Evolutionary conservation across 2,329 filamentous ascomycete species (phyloP), one percentile per base, ranked within the genome.

Genomic region (Exophiala dermatitidis): DNA sequence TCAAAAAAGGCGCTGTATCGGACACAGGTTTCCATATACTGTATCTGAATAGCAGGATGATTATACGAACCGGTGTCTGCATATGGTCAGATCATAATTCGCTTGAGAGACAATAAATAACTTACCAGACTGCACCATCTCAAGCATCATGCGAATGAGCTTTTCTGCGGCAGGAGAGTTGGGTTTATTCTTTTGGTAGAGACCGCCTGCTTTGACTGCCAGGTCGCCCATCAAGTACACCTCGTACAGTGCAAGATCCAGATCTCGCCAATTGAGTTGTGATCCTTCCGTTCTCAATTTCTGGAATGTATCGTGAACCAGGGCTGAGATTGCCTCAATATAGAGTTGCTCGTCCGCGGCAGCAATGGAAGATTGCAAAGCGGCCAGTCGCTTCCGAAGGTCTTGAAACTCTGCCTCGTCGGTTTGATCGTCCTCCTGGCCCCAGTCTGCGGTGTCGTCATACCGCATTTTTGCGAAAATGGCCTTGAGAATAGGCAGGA

Each of bases 11-110:
- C 81, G 67, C 85, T 88, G 71, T 98, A 98, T 47, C 93, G 85
- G 51, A 95, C 90, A 68, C 90, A 95, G 34, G 95, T 95, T 69
- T 98, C 93, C 90, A 98, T 96, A 67, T 95, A 98, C 71, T 96
- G 90, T 26, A 98, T 77, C 59, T 96, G 82, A 48, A 96, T 90
- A 10, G 90, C 89, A 1, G 93, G 91, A 67, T 97, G 93, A 10
- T 85, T 83, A 69, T 91, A 94, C 41, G 79, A 85, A 54, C 88
- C 85, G 61, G 96, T 86, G 62, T 88, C 89, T 90, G 61, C 44
- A 28, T 19, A 28, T 40, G 44, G 34, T 46, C 34, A 41, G 33
- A 8, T 7, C 19, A 28, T 26, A n/a, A n/a, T 6, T 9, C 30
- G 4, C 12, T 31, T 5, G 5, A 29, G 4, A 6, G 28, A 7